Evolutionary conservation across 2,329 filamentous ascomycete genomes (phyloP), one percentile per base, ranked within the genome.

Genomic region (Aspergillus caelatus): DNA sequence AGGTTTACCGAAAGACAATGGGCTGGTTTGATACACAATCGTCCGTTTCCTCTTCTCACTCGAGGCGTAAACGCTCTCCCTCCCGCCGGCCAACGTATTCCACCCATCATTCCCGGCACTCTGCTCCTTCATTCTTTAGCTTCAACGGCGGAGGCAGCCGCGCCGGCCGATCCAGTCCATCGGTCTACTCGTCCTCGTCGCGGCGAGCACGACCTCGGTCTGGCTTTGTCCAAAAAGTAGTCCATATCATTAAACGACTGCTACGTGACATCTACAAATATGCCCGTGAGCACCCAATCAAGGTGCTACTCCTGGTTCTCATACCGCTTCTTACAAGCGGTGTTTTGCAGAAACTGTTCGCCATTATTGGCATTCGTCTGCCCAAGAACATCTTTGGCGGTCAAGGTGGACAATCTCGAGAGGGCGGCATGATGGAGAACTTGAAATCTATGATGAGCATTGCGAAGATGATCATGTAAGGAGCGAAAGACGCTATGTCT

Each of bases 241-340:
- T 92, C 77, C 86, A 87, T 77, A 90, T 92, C 72, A 86, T 97
- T 65, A 90, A 90, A 74, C 88, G 90, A 50, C 86, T 97, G 66
- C 81, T 97, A 62, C 90, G 91, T 72, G 89, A 96, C 75, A 88
- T 97, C 10, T 84, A 90, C 76, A 87, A 89, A 76, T 96, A 94
- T 80, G 91, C 92, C 72, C 90, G 92, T 75, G 85, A 88, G 43
- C 90, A 97, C 80, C 94, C 94, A 0, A 81, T 93, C 74, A 96
- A 96, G 80, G 91, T 96, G 55, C 91, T 97, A 82, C 84, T 92
- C 83, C 86, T 93, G 66, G 90, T 97, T 66, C 86, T 97, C 72
- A 88, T 97, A 86, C 94, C 94, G 11, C 84, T 98, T 62, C 82
- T 97, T 72, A 93, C 90, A 1, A 92, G 92, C 58, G 94, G 94